Evolutionary conservation across 768 basidiomycete genomes (phyloP), one percentile per base, ranked within the genome.

Genomic region (Amanita exitialis): DNA sequence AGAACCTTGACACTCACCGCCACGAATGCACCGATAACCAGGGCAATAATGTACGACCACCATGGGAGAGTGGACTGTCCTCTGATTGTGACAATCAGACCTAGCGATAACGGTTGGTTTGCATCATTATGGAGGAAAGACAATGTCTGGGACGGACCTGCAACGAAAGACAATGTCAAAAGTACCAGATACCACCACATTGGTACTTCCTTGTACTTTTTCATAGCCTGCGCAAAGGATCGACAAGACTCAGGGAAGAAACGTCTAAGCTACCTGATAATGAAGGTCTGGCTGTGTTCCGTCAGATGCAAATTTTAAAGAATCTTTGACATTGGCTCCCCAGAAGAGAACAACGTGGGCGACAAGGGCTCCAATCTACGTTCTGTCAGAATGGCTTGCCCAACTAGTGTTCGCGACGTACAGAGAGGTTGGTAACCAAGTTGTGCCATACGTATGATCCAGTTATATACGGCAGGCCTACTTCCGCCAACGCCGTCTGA

Each of bases 31-130:
- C 79, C 79, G 13, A 79, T 61, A 10, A 76, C 59, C 16, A 83
- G 61, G 0, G 82, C 78, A 45, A 79, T 60, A 34, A 84, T 72
- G 59, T 76, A 83, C 1, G 77, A 77, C 73, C 77, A 81, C 74
- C 74, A 77, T 3, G 80, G 77, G 16, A 84, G 69, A 0, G 79
- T 79, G 1, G 80, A 80, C 55, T 80, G 68, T 13, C 79, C 80
- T 54, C 72, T 77, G 53, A 78, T 48, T 1, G 78, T 73, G 15
- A 79, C 79, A 32, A 80, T 71, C 48, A 83, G 65, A 16, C 79
- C 79, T 74, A 57, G 34, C 18, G 27, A 34, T 35, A 7, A 34
- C 9, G n/a, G 45, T 18, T 23, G 23, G 16, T 36, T 25, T 20
- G 43, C n/a, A 52, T n/a, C 21, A 20, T 8, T 10, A 12, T n/a